Evolutionary conservation across 2,329 filamentous ascomycete species (phyloP).

Genomic region (Pezicula rhizophila): DNA sequence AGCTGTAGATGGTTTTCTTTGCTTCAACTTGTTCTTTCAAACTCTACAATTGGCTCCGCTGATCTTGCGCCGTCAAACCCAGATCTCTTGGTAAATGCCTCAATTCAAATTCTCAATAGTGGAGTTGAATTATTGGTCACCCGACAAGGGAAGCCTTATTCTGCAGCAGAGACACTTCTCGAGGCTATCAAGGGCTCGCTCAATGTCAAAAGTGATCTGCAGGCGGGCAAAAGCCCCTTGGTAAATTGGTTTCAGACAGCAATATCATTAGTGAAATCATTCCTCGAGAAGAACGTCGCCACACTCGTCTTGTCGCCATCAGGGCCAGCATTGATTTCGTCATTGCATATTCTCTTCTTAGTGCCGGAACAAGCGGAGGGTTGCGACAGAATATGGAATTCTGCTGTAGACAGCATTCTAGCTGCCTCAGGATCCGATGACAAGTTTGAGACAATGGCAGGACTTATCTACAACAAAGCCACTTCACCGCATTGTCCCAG

Average conservation of each 20-base stretch:
- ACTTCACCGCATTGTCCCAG: slow-evolving; percentile 8
- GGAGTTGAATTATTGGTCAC: slow-evolving; percentile 43
- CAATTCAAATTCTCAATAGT: slow-evolving; percentile 16
- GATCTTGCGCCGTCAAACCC: slow-evolving; percentile 11
- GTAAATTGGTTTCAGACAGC: too few relatives aligned
- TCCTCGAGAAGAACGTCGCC: slow-evolving; percentile 50
- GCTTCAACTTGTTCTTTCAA: slow-evolving; percentile 22
- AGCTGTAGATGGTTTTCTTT: slow-evolving; percentile 60
- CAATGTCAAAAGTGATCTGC: not conserved
- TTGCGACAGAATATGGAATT: slow-evolving; percentile 19
- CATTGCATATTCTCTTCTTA: slow-evolving; percentile 51
- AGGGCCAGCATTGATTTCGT: slow-evolving; percentile 57
- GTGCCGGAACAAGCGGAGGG: slow-evolving; percentile 30
- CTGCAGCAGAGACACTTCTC: slow-evolving; percentile 54
- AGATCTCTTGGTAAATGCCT: slow-evolving; percentile 11
- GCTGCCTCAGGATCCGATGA: slow-evolving; percentile 23
- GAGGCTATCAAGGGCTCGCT: not conserved
- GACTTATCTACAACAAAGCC: slow-evolving; percentile 41
- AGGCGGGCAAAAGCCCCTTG: too few relatives aligned
- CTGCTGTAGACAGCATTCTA: slow-evolving; percentile 38
- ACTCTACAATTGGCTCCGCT: too few relatives aligned
- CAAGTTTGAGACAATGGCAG: slow-evolving; percentile 32
- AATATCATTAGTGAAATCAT: slow-evolving; percentile 30
- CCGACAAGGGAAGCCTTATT: slow-evolving; percentile 60
- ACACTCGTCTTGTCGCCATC: slow-evolving; percentile 64